phyloP scores from a whole-genome alignment of 2,329 filamentous ascomycete species.

The Mycogone perniciosa region DNA sequence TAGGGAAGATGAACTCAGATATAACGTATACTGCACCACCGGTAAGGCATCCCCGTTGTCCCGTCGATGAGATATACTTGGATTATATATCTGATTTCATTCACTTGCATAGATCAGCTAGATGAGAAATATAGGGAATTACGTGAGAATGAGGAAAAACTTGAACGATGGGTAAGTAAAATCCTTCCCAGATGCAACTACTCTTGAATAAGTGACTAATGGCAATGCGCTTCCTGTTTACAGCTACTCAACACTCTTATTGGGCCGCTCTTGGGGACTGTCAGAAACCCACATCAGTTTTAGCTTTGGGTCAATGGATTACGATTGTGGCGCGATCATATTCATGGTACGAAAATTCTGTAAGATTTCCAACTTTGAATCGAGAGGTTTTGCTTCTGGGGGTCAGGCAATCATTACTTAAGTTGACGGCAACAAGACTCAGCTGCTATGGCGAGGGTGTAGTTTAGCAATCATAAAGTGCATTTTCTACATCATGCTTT shows the following conservation, averaged over 20 bases:
- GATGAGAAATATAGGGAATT: slow-evolving; percentile 5
- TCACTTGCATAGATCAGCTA: not conserved
- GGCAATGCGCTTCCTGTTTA: not conserved
- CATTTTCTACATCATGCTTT: no score
- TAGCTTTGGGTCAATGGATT: no score
- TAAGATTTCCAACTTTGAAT: no score
- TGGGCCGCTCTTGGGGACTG: not conserved
- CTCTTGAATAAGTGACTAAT: not conserved
- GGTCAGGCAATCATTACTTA: no score
- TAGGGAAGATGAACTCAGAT: not conserved
- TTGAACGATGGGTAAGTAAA: slow-evolving; percentile 11
- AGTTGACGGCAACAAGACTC: no score
- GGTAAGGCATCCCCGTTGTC: not conserved
- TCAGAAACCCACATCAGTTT: no score
- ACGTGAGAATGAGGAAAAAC: slow-evolving; percentile 1
- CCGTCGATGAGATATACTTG: not conserved
- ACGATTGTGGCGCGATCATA: no score
- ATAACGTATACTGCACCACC: slow-evolving; percentile 1
- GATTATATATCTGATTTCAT: not conserved
- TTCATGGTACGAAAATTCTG: no score
- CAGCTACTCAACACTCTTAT: slow-evolving; percentile 7
- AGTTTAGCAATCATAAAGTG: no score
- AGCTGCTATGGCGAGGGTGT: no score
- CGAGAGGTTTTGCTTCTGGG: no score
- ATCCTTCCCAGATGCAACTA: not conserved